Evolutionary conservation across 495 filamentous ascomycete species (phyloP), one percentile per base, ranked within the genome.

Genomic region (Talaromyces adpressus): DNA sequence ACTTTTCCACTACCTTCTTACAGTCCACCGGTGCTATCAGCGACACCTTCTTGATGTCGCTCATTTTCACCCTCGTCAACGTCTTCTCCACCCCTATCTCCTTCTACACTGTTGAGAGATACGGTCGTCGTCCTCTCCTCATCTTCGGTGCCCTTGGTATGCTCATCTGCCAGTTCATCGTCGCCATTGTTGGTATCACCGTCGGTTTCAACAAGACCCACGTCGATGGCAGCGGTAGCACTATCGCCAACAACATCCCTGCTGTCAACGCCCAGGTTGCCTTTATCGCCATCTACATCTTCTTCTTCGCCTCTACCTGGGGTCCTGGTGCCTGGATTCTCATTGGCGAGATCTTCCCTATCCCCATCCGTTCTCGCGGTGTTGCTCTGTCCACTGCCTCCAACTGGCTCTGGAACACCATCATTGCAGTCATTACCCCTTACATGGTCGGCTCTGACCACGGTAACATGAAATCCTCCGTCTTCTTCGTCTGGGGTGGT

Each of bases 21-120:
- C 75, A 85, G 66, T 69, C 80, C 73, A 80, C 87, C 32, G 85
- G 79, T 67, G 80, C 89, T 66, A 89, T 95, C 69, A 65, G 64
- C 41, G 84, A 92, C 78, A 82, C 87, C 57, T 95, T 95, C 84
- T 73, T 93, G 51, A 90, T 93, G 70, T 84, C 81, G 63, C 79
- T 96, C 68, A 82, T 95, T 77, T 91, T 87, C 64, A 93, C 89
- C 68, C 82, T 92, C 63, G 87, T 95, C 81, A 96, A 95, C 76
- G 91, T 95, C 41, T 77, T 73, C 71, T 92, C 89, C 62, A 95
- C 91, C 14, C 89, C 90, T 16, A 70, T 92, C 68, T 90, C 90
- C 20, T 93, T 95, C 83, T 92, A 79, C 69, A 86, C 89, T 47
- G 87, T 96, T 66, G 91, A 96, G 80, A 84, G 78, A 63, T 82